Evolutionary conservation across 495 filamentous ascomycete genomes (phyloP).

Genomic region (Neurospora sp.): DNA sequence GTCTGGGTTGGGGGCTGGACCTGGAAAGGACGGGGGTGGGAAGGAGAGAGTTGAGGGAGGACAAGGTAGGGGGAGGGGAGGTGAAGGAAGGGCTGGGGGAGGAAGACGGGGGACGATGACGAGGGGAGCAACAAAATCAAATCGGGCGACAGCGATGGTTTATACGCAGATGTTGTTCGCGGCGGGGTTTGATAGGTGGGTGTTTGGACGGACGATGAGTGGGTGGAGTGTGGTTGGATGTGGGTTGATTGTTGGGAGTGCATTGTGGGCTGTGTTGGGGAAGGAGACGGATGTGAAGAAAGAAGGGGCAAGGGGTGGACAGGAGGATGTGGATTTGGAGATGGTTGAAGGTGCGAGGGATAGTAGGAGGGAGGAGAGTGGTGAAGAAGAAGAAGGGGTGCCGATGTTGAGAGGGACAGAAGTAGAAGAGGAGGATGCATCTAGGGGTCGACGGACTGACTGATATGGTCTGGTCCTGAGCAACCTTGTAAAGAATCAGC

Average conservation of each 20-base stretch:
- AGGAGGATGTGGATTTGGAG: constrained; percentile 8
- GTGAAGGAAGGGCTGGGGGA: background rate
- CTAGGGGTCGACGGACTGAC: background rate
- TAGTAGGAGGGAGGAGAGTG: background rate
- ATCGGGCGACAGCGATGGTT: constrained; percentile 76
- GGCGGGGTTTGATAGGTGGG: constrained; percentile 63
- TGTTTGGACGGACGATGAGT: constrained; percentile 65
- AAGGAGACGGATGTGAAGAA: constrained; percentile 34
- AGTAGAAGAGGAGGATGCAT: background rate
- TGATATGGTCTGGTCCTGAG: background rate
- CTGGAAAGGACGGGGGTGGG: background rate
- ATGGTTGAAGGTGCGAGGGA: background rate
- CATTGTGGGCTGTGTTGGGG: constrained; percentile 64
- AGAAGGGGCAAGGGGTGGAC: background rate
- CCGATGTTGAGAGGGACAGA: constrained; percentile 11
- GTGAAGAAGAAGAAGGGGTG: constrained; percentile 14
- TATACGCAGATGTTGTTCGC: constrained; percentile 94
- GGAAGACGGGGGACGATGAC: background rate
- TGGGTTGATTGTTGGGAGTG: constrained; percentile 68
- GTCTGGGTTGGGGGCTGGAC: constrained; percentile 47
- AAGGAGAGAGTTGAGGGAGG: background rate
- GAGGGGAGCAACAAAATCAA: constrained; percentile 42
- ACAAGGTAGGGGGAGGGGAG: background rate
- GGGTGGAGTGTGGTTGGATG: constrained; percentile 61
- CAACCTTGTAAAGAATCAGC: background rate